Conservation (phyloP, 768 basidiomycete genomes). For the Terana coerulea region DNA sequence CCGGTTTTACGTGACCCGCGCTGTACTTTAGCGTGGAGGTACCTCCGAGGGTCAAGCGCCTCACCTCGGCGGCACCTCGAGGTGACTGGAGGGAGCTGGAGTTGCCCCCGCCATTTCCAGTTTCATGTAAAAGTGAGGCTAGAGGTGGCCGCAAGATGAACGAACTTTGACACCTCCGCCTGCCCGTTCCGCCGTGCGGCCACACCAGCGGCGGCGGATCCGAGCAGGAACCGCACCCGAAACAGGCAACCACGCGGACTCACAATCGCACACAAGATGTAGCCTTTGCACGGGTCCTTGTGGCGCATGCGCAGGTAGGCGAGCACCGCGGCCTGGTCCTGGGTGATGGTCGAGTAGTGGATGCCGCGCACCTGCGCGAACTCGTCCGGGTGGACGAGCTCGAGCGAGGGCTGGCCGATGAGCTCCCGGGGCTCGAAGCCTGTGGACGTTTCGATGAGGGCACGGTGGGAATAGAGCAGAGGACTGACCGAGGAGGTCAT, state of each 20-base stretch:
- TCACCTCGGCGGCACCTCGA: no score
- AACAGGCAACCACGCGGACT: slow-evolving; percentile 32
- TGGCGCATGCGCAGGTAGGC: slow-evolving; percentile 77
- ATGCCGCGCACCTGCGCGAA: slow-evolving; percentile 59
- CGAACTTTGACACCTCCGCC: background rate
- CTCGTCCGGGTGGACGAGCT: slow-evolving; percentile 82
- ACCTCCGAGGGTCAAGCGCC: no score
- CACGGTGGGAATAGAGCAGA: background rate
- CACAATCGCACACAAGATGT: slow-evolving; percentile 71
- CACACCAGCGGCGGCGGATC: background rate
- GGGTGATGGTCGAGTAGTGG: slow-evolving; percentile 73
- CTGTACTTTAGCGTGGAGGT: no score
- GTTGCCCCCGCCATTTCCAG: no score
- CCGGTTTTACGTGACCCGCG: no score
- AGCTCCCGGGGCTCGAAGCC: slow-evolving; percentile 75
- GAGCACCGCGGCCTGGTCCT: slow-evolving; percentile 77
- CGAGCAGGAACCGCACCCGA: no score
- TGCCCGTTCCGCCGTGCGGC: background rate
- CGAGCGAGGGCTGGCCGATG: slow-evolving; percentile 62
- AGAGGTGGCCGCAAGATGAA: no score
- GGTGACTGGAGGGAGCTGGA: no score
- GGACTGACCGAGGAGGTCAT: slow-evolving; percentile 23
- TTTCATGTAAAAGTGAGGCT: no score
- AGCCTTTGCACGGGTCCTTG: slow-evolving; percentile 75
- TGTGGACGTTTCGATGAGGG: slow-evolving; percentile 22